Base-by-base conservation (phyloP, 306 rosid species). In the Quercus mongolica region DNA sequence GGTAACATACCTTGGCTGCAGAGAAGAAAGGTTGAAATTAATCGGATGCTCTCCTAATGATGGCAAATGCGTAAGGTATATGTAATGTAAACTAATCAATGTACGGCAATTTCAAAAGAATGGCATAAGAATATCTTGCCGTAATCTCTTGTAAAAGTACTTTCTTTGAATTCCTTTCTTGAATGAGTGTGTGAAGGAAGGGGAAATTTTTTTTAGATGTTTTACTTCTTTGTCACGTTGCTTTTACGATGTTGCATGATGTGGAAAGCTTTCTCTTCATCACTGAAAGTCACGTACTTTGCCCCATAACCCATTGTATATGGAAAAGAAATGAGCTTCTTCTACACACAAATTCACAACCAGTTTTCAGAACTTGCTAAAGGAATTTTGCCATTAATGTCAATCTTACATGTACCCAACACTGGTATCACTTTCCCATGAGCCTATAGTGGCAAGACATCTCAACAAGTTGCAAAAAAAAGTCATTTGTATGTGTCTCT, bases 131-230 rank as follows among this genome's bases (percentile, higher is more conserved):
- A 80, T 81, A 70, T 56, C 75, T 74, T 70, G 21, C 9, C 38
- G 52, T 14, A 7, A 56, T 56, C 25, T 65, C 74, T 81, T 80
- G 19, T 17, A 41, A n/a, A 23, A 8, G 25, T 55, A 58, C 55
- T 70, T 82, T 74, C 68, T 21, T 76, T 74, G 55, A 73, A 78
- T 86, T 81, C 94, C 76, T 91, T 91, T 82, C 90, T 92, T 92
- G 74, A 46, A 31, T 38, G 63, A 74, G 78, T 30, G 78, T 77
- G 83, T 59, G 67, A 90, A 82, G 91, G 74, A 79, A 79, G 84
- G 80, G 84, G 68, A 76, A 76, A 74, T 70, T 19, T 21, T 7
- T 67, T 73, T 74, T 81, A 67, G 65, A 23, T 19, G n/a, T 35
- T 33, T 65, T 74, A 56, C 76, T 77, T 69, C 65, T 75, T 71